A percentile compares a stretch with the other conserved stretches of the same genome.
Conservation (phyloP, 192 early-diverging fungal genomes). For the Backusella tarrabulga region DNA sequence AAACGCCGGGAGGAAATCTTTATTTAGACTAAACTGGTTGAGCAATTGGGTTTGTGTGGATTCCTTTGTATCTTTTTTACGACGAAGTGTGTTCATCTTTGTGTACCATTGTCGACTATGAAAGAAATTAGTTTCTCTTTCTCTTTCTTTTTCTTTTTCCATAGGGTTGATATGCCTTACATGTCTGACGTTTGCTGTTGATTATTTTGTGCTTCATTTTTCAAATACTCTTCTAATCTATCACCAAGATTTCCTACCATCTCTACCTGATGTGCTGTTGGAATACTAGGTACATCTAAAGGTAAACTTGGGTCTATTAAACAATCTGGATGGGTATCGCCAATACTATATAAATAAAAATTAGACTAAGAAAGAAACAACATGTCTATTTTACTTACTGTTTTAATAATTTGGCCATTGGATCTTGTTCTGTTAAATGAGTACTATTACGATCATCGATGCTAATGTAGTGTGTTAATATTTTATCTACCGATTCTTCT, state of each 20-base stretch:
- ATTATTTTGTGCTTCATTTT: constrained; percentile 39
- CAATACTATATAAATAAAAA: constrained; percentile 40
- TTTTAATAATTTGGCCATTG: constrained; percentile 13
- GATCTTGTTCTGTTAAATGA: constrained; percentile 5
- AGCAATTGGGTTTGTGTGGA: constrained; percentile 12
- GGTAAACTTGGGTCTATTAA: constrained; percentile 45
- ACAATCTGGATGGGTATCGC: constrained; percentile 60
- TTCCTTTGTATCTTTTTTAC: neutral
- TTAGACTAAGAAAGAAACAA: neutral
- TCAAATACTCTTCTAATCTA: constrained; percentile 46
- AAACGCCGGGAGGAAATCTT: constrained; percentile 49
- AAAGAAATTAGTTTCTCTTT: neutral
- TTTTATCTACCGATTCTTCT: neutral
- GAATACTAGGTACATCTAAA: constrained; percentile 27
- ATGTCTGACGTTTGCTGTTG: constrained; percentile 18
- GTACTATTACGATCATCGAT: neutral
- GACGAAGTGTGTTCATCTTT: constrained; percentile 19
- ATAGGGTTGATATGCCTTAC: constrained; percentile 8
- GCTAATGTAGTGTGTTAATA: neutral
- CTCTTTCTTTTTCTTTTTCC: too few species aligned
- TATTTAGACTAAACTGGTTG: constrained; percentile 46
- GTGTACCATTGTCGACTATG: constrained; percentile 23
- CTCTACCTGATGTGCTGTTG: constrained; percentile 20
- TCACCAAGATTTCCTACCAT: constrained; percentile 34
- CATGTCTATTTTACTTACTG: constrained; percentile 2